These are phyloP conservation scores for Lantana camara DNA, from an alignment of 257 asterid genomes.

Conservation along the genomic window DNA sequence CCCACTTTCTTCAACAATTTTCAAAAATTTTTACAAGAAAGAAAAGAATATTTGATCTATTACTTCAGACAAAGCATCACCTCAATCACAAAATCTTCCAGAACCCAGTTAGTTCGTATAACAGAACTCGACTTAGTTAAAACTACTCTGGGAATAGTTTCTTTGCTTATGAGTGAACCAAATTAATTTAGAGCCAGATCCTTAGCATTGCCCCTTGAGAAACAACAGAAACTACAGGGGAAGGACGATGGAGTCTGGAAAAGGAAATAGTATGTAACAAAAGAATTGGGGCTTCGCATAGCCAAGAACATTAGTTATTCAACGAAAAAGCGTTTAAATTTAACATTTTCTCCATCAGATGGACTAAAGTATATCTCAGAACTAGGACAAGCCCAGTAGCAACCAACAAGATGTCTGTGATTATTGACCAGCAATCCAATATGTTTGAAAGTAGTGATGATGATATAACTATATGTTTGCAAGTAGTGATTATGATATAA, in stretches of 20 bases:
- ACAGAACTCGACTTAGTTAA: not conserved
- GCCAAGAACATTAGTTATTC: constrained; percentile 8
- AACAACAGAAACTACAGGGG: constrained; percentile 3
- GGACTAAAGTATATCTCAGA: constrained; percentile 7
- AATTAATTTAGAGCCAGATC: constrained; percentile 15
- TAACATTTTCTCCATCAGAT: not conserved
- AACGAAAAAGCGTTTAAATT: not conserved
- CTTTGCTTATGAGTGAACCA: constrained; percentile 1
- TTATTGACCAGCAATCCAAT: constrained; percentile 18
- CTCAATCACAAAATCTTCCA: not conserved
- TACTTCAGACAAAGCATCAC: constrained; percentile 2
- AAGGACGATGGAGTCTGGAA: not conserved
- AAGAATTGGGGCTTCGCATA: constrained; percentile 10
- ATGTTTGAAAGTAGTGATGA: not conserved
- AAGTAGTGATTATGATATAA: constrained; percentile 12
- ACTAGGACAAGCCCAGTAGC: constrained; percentile 12
- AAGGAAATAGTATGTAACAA: not conserved
- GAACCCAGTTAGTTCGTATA: not conserved
- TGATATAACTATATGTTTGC: constrained; percentile 14
- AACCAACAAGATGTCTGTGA: constrained; percentile 10
- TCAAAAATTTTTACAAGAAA: constrained; percentile 9
- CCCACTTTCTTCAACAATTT: not conserved
- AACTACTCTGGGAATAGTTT: constrained; percentile 14
- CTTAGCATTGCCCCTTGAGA: not conserved
- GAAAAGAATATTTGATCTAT: constrained; percentile 9